phyloP scores from a whole-genome alignment of 2,329 filamentous ascomycete genomes.

The Phoma herbarum region DNA sequence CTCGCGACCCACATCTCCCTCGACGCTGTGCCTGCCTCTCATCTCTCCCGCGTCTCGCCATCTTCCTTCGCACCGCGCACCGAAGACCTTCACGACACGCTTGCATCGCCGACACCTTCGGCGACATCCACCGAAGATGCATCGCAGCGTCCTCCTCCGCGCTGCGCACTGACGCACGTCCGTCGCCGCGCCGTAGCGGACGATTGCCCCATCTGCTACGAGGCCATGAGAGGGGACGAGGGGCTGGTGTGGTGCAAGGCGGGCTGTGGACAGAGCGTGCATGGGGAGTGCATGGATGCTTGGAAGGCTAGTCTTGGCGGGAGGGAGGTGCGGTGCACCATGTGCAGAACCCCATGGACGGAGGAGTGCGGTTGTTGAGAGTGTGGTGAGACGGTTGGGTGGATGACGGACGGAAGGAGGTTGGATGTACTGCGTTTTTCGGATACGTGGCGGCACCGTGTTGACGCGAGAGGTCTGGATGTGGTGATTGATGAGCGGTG shows the following conservation, averaged over 20 bases:
- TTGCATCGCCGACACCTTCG: no score
- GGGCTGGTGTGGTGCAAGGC: constrained; percentile 29
- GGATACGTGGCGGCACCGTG: no score
- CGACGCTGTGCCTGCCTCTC: neutral
- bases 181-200: constrained; percentile 27
- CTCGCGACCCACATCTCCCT: neutral
- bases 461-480: no score
- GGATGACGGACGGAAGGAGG: no score
- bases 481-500: no score
- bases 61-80: neutral
- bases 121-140: no score
- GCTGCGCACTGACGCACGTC: constrained; percentile 23
- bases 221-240: constrained; percentile 5
- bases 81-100: neutral
- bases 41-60: neutral
- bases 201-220: constrained; percentile 35
- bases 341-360: constrained; percentile 19
- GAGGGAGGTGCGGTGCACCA: constrained; percentile 9
- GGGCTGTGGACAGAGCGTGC: constrained; percentile 29
- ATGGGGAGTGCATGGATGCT: constrained; percentile 21
- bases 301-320: constrained; percentile 18
- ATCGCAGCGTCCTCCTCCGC: neutral
- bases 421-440: no score
- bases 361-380: constrained; percentile 13
- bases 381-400: no score